A percentile compares a stretch with the other conserved stretches of the same genome.
These are phyloP conservation scores for Xerocomus amazonicus DNA, from an alignment of 1,284 basidiomycete genomes.

Conservation along the genomic window DNA sequence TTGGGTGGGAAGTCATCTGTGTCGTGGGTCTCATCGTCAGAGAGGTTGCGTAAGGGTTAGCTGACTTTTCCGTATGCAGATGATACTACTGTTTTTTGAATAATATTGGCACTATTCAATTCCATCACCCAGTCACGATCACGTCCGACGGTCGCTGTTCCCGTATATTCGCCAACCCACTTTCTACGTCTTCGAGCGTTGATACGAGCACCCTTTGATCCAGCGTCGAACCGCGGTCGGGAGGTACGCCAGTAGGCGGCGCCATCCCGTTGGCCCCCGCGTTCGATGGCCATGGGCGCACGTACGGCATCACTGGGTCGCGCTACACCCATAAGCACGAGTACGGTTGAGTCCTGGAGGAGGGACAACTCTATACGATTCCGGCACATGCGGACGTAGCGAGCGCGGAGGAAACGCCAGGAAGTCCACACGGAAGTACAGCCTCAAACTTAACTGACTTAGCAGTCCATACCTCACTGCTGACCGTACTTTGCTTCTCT, in stretches of 20 bases:
- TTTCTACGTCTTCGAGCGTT: conserved; percentile 71
- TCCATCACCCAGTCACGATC: conserved; percentile 94
- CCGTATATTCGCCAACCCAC: conserved; percentile 70
- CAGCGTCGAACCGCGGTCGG: conserved; percentile 88
- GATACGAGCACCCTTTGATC: conserved; percentile 87
- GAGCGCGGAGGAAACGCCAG: conserved; percentile 86
- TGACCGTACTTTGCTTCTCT: no score
- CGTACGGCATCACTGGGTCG: conserved; percentile 71
- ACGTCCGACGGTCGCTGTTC: conserved; percentile 95
- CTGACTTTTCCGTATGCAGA: no score
- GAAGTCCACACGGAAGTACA: conserved; percentile 83
- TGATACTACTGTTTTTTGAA: conserved; percentile 71
- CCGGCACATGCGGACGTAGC: conserved; percentile 87
- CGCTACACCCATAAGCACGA: conserved; percentile 95
- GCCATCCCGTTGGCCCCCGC: conserved; percentile 44
- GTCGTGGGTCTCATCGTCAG: no score
- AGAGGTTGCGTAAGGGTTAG: no score
- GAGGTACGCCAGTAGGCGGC: conserved; percentile 67
- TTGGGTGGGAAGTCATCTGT: no score
- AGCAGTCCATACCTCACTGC: no score
- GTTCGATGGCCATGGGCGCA: conserved; percentile 42
- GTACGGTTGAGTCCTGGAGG: conserved; percentile 85
- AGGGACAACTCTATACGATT: conserved; percentile 78
- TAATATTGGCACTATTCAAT: no score
- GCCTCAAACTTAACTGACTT: no score